phyloP scores from a whole-genome alignment of 2,329 filamentous ascomycete genomes.

The Penicillium sp. region DNA sequence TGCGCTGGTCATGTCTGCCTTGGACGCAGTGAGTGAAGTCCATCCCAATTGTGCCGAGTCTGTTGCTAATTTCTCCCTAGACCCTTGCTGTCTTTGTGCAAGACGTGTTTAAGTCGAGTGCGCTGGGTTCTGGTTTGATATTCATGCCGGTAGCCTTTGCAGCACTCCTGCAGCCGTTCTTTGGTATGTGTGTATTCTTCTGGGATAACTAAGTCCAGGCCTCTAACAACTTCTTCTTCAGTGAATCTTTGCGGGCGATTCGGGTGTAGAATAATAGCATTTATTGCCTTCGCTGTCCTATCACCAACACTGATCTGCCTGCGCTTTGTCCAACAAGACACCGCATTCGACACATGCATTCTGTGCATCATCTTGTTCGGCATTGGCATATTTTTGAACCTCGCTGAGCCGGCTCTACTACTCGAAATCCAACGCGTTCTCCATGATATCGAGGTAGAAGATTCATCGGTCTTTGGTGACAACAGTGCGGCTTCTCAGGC shows the following conservation, averaged over 20 bases:
- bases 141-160: constrained; percentile 62
- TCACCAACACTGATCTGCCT: constrained; percentile 64
- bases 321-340: constrained; percentile 60
- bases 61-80: constrained; percentile 16
- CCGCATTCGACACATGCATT: constrained; percentile 61
- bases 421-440: constrained; percentile 62
- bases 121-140: constrained; percentile 56
- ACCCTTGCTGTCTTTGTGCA: constrained; percentile 55
- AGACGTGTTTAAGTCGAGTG: constrained; percentile 54
- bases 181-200: constrained; percentile 29
- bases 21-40: constrained; percentile 40
- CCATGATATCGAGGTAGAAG: constrained; percentile 60
- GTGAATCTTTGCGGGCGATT: constrained; percentile 56
- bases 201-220: no score
- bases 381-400: constrained; percentile 57
- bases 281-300: constrained; percentile 54
- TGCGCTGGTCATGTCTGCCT: constrained; percentile 50
- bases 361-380: constrained; percentile 63
- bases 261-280: constrained; percentile 62
- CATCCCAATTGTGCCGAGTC: not conserved
- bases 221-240: constrained; percentile 22
- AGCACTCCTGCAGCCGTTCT: constrained; percentile 59
- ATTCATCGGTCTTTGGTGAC: constrained; percentile 66
- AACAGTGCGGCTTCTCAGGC: constrained; percentile 60
- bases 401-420: constrained; percentile 66